Conservation (phyloP, 768 basidiomycete genomes). For the Pleurotus djamor region DNA sequence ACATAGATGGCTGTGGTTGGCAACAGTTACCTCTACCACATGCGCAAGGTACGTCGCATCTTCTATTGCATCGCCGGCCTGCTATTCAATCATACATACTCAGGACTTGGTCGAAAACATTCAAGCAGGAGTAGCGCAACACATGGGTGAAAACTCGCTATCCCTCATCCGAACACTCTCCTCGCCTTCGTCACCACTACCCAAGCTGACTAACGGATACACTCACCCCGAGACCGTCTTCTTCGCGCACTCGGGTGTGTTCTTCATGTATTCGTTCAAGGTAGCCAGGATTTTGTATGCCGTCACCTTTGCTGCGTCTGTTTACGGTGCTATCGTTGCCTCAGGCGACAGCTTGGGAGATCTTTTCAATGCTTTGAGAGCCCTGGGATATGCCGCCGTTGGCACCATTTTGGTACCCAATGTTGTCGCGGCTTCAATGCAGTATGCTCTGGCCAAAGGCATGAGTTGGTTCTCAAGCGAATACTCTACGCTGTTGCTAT, state of each 20-base stretch:
- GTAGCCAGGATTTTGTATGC: slow-evolving; percentile 68
- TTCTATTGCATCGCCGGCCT: background rate
- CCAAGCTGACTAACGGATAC: slow-evolving; percentile 50
- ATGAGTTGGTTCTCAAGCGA: slow-evolving; percentile 89
- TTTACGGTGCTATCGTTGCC: slow-evolving; percentile 26
- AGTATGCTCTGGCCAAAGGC: slow-evolving; percentile 53
- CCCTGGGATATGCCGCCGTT: slow-evolving; percentile 23
- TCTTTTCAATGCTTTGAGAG: background rate
- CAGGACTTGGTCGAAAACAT: slow-evolving; percentile 85
- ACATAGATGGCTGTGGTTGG: slow-evolving; percentile 87
- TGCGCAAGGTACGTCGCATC: slow-evolving; percentile 63
- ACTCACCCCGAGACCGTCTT: slow-evolving; percentile 69
- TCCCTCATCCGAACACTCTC: slow-evolving; percentile 77
- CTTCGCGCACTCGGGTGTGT: slow-evolving; percentile 66
- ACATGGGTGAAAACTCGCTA: slow-evolving; percentile 89
- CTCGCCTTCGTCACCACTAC: slow-evolving; percentile 66
- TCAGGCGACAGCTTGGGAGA: slow-evolving; percentile 7
- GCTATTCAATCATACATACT: background rate
- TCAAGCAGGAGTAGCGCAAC: slow-evolving; percentile 81
- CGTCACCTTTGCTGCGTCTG: slow-evolving; percentile 42
- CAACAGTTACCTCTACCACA: slow-evolving; percentile 93
- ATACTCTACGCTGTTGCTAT: slow-evolving; percentile 62
- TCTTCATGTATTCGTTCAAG: slow-evolving; percentile 73
- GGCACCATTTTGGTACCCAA: slow-evolving; percentile 69
- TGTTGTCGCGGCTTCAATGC: slow-evolving; percentile 68